Conservation (phyloP, 345 rosid genomes). For the Linum usitatissimum region DNA sequence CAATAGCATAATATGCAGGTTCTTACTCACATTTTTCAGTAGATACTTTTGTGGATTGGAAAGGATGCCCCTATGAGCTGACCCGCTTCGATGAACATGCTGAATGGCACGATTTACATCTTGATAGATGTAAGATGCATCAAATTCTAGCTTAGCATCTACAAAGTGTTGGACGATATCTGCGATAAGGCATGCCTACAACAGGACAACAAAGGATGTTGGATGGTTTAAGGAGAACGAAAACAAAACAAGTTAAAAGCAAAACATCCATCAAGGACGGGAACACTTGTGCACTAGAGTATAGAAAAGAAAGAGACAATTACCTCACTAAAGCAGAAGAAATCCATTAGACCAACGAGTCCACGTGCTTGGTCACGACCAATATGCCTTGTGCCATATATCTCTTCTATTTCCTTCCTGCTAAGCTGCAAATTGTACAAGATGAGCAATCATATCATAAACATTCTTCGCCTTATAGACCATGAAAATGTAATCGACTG, state of each 20-base stretch:
- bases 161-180: constrained; percentile 87
- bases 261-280: too few relatives aligned
- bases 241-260: too few relatives aligned
- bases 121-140: constrained; percentile 82
- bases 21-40: constrained; percentile 57
- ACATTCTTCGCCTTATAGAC: background rate
- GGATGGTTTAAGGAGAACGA: background rate
- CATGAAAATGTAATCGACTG: background rate
- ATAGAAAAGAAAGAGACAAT: constrained; percentile 16
- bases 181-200: constrained; percentile 87
- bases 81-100: constrained; percentile 91
- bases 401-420: constrained; percentile 45
- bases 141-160: constrained; percentile 90
- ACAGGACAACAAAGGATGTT: constrained; percentile 7
- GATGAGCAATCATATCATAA: background rate
- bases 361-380: constrained; percentile 84
- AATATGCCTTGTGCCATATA: constrained; percentile 83
- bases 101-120: constrained; percentile 89
- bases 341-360: constrained; percentile 95
- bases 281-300: background rate
- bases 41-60: constrained; percentile 71
- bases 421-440: constrained; percentile 41
- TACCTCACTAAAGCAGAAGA: constrained; percentile 98
- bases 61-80: constrained; percentile 85
- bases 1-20: background rate